A percentile compares a stretch with the other conserved stretches of the same genome.
Conservation (phyloP, 352 stramenopile species). For the Aphanomyces euteiches region DNA sequence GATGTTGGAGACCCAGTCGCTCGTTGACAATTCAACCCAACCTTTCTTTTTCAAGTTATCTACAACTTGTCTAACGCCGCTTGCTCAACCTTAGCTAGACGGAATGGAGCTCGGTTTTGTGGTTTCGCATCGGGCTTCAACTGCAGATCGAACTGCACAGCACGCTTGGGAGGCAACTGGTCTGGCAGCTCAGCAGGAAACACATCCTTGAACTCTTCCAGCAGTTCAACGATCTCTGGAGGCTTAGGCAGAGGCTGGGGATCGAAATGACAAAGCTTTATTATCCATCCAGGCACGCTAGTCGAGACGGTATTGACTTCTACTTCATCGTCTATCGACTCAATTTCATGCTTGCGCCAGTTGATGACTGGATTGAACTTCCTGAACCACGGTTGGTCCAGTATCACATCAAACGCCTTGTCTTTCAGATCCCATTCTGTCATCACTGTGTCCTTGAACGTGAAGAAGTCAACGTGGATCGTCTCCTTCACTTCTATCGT, state of each 20-base stretch:
- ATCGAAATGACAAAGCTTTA: neutral
- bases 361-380: slow-evolving; percentile 30
- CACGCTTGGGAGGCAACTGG: neutral
- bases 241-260: neutral
- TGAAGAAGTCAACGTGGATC: neutral
- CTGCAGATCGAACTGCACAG: slow-evolving; percentile 24
- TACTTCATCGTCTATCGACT: slow-evolving; percentile 4
- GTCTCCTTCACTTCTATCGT: neutral
- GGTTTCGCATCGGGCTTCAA: slow-evolving; percentile 21
- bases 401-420: slow-evolving; percentile 25
- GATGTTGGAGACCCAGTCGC: slow-evolving; percentile 33
- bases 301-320: neutral
- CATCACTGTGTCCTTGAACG: neutral
- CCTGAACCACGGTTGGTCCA: slow-evolving; percentile 24
- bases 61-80: slow-evolving; percentile 20
- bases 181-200: slow-evolving; percentile 14
- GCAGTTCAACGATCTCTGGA: neutral
- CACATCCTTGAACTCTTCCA: slow-evolving; percentile 21
- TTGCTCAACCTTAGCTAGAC: slow-evolving; percentile 29
- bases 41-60: slow-evolving; percentile 27
- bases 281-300: neutral
- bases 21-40: slow-evolving; percentile 34
- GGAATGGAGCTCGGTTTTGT: neutral
- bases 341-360: slow-evolving; percentile 9
- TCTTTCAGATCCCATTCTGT: slow-evolving; percentile 16